phyloP scores from a whole-genome alignment of 768 basidiomycete species.

The Omphalotus guepiniiformis region DNA sequence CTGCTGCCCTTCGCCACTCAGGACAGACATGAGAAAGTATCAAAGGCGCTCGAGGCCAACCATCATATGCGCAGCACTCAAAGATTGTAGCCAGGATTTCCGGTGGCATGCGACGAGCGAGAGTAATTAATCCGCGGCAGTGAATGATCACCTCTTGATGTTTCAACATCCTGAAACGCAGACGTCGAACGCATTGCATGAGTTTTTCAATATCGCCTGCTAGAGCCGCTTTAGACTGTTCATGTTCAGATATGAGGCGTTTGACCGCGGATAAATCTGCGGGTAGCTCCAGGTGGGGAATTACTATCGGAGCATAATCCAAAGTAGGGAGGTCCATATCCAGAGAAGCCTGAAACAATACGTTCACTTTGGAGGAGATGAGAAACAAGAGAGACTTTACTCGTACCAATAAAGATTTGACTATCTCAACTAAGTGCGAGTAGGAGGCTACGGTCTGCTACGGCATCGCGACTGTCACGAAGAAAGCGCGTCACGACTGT shows the following conservation, averaged over 20 bases:
- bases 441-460: too few relatives aligned
- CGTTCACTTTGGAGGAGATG: too few relatives aligned
- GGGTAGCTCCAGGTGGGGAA: background rate
- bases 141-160: constrained; percentile 40
- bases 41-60: constrained; percentile 53
- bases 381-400: too few relatives aligned
- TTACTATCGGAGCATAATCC: background rate
- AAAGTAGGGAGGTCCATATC: background rate
- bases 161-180: constrained; percentile 38
- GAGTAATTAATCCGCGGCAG: constrained; percentile 44
- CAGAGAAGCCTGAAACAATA: background rate
- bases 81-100: constrained; percentile 55
- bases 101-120: constrained; percentile 51
- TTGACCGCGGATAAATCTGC: background rate
- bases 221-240: constrained; percentile 35
- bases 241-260: constrained; percentile 29
- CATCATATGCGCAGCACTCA: constrained; percentile 42
- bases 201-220: constrained; percentile 41
- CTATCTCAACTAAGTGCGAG: too few relatives aligned
- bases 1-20: constrained; percentile 52
- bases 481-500: too few relatives aligned
- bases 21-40: constrained; percentile 56
- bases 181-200: constrained; percentile 32
- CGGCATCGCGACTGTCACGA: too few relatives aligned
- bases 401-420: too few relatives aligned